Conservation (phyloP, 495 filamentous ascomycete genomes). For the Rostrohypoxylon terebratum region DNA sequence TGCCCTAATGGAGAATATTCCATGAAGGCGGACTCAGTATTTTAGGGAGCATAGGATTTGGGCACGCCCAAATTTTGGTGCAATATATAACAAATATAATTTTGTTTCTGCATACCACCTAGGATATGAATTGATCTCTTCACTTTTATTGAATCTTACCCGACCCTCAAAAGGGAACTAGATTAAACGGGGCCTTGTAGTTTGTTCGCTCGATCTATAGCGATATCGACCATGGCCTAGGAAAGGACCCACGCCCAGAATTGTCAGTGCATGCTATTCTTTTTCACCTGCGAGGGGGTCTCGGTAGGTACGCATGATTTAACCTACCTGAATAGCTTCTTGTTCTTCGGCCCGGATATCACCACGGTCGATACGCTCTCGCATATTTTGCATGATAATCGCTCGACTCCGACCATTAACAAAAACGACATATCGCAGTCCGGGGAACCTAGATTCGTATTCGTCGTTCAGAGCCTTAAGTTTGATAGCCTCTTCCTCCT, state of each 20-base stretch:
- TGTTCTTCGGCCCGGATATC: constrained; percentile 74
- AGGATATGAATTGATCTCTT: not conserved
- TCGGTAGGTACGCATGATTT: not conserved
- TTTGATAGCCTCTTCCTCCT: constrained; percentile 65
- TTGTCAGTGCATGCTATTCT: constrained; percentile 8
- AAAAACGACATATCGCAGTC: constrained; percentile 91
- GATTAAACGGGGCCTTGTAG: constrained; percentile 14
- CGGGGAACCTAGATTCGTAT: constrained; percentile 86
- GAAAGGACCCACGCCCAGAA: not conserved
- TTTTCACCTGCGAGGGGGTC: constrained; percentile 30
- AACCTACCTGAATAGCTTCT: constrained; percentile 78
- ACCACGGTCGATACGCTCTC: constrained; percentile 74
- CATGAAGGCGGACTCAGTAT: not conserved
- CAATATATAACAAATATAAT: not conserved
- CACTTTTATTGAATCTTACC: not conserved
- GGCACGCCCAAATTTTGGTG: not conserved
- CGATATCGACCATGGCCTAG: constrained; percentile 43
- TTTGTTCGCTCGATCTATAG: constrained; percentile 38
- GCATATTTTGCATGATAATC: constrained; percentile 88
- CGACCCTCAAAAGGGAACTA: not conserved
- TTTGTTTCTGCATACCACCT: not conserved
- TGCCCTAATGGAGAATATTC: not conserved
- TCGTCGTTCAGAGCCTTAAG: constrained; percentile 76
- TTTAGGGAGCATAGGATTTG: not conserved
- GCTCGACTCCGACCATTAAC: constrained; percentile 83